These are phyloP conservation scores for Vicia faba DNA, from an alignment of 306 rosid species.

Conservation along the genomic window DNA sequence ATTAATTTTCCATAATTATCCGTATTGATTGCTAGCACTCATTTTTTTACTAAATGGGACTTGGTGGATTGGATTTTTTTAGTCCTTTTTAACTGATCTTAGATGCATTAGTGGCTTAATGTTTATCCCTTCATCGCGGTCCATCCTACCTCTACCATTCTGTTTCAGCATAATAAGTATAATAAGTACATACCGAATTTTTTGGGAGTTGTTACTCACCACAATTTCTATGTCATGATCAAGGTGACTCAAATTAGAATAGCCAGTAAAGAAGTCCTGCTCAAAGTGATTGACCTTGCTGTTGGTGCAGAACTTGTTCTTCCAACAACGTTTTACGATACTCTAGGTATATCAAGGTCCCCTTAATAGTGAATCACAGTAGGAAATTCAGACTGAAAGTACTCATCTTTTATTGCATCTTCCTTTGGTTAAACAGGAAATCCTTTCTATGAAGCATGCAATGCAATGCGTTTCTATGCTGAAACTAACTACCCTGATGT, in stretches of 20 bases:
- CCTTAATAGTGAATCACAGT: slow-evolving; percentile 24
- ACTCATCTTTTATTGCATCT: slow-evolving; percentile 34
- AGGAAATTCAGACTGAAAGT: slow-evolving; percentile 35
- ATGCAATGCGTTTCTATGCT: slow-evolving; percentile 52
- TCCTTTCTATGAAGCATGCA: slow-evolving; percentile 78
- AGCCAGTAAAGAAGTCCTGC: slow-evolving; percentile 57
- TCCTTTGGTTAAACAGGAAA: slow-evolving; percentile 70
- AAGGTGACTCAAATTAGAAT: slow-evolving; percentile 90
- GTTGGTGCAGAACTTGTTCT: slow-evolving; percentile 74
- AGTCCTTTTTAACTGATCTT: neutral
- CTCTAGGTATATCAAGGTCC: slow-evolving; percentile 60
- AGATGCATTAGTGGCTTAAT: slow-evolving; percentile 11
- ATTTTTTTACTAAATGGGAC: neutral
- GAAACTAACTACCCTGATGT: slow-evolving; percentile 76
- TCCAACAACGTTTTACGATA: slow-evolving; percentile 66
- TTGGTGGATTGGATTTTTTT: neutral
- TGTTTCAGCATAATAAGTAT: slow-evolving; percentile 10
- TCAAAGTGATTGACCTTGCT: slow-evolving; percentile 66
- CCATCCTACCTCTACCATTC: neutral
- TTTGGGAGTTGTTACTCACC: slow-evolving; percentile 29
- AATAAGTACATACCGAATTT: slow-evolving; percentile 7
- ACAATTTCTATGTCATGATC: slow-evolving; percentile 39
- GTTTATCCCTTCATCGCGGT: slow-evolving; percentile 7
- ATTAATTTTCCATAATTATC: neutral
- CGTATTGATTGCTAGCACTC: neutral